These are phyloP conservation scores for Stenocarpella maydis DNA, from an alignment of 2,329 filamentous ascomycete genomes.

Conservation along the genomic window DNA sequence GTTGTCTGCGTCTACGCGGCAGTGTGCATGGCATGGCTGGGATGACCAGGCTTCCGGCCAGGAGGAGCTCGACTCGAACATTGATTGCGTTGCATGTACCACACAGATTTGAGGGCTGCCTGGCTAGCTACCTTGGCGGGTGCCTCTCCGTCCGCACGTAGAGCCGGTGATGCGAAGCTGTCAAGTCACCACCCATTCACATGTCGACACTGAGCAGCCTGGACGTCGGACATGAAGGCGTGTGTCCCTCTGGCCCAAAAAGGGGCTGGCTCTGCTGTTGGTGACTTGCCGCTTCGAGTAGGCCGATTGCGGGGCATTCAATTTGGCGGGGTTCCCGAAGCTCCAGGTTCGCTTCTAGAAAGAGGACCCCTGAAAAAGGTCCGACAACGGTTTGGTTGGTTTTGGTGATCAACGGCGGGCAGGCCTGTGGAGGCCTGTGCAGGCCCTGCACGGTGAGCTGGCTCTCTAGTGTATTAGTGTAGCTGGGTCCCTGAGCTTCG, in stretches of 20 bases:
- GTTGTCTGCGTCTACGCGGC: background rate
- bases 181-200: background rate
- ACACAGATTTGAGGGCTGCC: background rate
- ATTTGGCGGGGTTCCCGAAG: slow-evolving; percentile 33
- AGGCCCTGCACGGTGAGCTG: slow-evolving; percentile 11
- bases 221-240: background rate
- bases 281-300: slow-evolving; percentile 19
- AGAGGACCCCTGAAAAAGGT: slow-evolving; percentile 5
- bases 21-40: slow-evolving; percentile 1
- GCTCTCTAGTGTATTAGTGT: background rate
- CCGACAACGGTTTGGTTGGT: background rate
- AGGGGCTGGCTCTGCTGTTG: slow-evolving; percentile 15
- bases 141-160: background rate
- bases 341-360: slow-evolving; percentile 32
- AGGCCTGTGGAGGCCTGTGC: background rate
- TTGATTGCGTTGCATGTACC: too few species aligned
- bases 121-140: background rate
- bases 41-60: background rate
- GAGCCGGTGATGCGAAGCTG: background rate
- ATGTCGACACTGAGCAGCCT: background rate
- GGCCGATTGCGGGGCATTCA: slow-evolving; percentile 29
- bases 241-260: slow-evolving; percentile 7
- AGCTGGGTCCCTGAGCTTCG: background rate
- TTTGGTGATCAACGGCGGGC: slow-evolving; percentile 6
- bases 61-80: too few species aligned